Evolutionary conservation across 352 stramenopile species (phyloP).

Genomic region (Pythium phragmitis): DNA sequence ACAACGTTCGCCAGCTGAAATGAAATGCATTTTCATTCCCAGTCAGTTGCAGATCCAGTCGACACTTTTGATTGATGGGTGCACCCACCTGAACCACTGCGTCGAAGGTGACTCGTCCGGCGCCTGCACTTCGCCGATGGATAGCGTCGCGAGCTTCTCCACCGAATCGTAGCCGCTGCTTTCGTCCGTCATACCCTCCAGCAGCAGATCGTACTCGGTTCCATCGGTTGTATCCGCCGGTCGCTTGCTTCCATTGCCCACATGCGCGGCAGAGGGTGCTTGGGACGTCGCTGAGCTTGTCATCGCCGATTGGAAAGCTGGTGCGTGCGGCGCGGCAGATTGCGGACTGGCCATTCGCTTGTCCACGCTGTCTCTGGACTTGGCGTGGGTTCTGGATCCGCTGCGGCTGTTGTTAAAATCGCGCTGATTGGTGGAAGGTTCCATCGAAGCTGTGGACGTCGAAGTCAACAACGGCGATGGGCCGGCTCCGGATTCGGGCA

Average conservation of each 20-base stretch:
- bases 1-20: constrained; percentile 69
- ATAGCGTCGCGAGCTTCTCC: constrained; percentile 51
- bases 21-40: neutral
- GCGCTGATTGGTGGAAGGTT: neutral
- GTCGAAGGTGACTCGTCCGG: constrained; percentile 44
- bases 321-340: neutral
- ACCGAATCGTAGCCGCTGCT: constrained; percentile 40
- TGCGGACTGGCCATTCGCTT: constrained; percentile 3
- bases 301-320: constrained; percentile 1
- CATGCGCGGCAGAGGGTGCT: neutral
- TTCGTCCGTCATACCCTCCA: constrained; percentile 8
- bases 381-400: neutral
- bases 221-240: neutral
- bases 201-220: constrained; percentile 22
- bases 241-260: neutral
- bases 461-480: neutral
- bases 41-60: neutral
- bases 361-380: neutral
- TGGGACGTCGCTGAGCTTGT: constrained; percentile 23
- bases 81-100: constrained; percentile 27
- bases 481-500: constrained; percentile 1
- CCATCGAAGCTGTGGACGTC: neutral
- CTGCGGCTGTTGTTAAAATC: neutral
- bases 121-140: constrained; percentile 48
- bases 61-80: neutral